Evolutionary conservation across 441 rosid species (phyloP), one percentile per base, ranked within the genome.

Genomic region (Pelargonium citronellum): DNA sequence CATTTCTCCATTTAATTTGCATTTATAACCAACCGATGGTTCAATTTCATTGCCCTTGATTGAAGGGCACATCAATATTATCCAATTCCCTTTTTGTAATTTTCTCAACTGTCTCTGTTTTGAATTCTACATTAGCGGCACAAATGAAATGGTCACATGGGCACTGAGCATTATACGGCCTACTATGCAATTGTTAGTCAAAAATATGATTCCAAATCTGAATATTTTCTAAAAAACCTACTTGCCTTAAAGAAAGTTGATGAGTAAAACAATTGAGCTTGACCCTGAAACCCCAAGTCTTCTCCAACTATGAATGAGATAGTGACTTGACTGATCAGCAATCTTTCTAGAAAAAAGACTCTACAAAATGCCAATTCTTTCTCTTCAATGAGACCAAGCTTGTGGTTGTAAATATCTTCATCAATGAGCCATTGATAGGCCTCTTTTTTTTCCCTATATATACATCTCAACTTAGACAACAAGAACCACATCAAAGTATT

Each of bases 211-310:
- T 41, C 44, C 11, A 41, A 41, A 7, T 41, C 11, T 41, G 11
- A 55, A 55, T 10, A 58, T 58, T 19, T 20, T 20, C 30, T 58
- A 51, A n/a, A 51, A 51, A 58, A 12, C 22, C 63, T 17, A 58
- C 30, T 58, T 58, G 64, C 64, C 20, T 19, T 7, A 58, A 19
- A 58, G 24, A 24, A 58, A 58, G 11, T 2, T 20, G 4, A 58
- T 10, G 1, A 19, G 22, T 12, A 8, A 19, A 11, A 58, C 64
- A 58, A 58, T 19, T 3, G 5, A 4, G 13, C 30, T 58, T 58
- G 64, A 58, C 64, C 19, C 64, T 58, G 7, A 58, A 19, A 58
- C 30, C 63, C 61, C 27, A 58, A 58, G 64, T 58, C 64, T 58
- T 17, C n/a, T 2, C 64, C 12, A 58, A 20, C 34, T 17, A 41